Evolutionary conservation across 768 basidiomycete species (phyloP).

Genomic region (Kockovaella imperatae): DNA sequence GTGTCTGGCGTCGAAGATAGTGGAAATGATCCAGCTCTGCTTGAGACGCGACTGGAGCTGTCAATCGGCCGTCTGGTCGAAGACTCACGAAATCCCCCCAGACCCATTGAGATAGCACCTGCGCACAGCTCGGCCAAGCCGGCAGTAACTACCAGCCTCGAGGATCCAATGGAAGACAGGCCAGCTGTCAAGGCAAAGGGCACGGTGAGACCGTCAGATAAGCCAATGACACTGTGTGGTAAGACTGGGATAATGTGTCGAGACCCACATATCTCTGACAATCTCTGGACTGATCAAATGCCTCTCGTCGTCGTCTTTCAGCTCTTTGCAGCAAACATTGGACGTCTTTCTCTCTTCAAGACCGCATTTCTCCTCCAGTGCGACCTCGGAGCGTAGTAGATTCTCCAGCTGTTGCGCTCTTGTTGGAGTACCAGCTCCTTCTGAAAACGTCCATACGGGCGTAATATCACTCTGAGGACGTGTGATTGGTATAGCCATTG

Average conservation of each 20-base stretch:
- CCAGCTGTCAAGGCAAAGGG: constrained; percentile 44
- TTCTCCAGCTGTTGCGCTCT: too few relatives aligned
- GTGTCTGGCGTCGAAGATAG: constrained; percentile 65
- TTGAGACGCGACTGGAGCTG: constrained; percentile 65
- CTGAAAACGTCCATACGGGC: too few relatives aligned
- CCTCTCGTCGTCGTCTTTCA: constrained; percentile 37
- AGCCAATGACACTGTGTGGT: constrained; percentile 37
- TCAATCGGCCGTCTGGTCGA: too few relatives aligned
- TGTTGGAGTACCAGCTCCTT: too few relatives aligned
- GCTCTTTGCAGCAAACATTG: constrained; percentile 23
- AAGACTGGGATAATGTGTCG: background rate
- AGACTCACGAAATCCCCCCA: constrained; percentile 65
- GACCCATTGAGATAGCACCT: constrained; percentile 95
- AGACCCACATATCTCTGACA: constrained; percentile 34
- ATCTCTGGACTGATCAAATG: constrained; percentile 35
- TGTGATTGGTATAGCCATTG: too few relatives aligned
- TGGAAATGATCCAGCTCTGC: constrained; percentile 92
- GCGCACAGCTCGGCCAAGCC: constrained; percentile 93
- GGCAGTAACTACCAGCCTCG: constrained; percentile 83
- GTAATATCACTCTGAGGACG: too few relatives aligned
- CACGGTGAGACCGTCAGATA: constrained; percentile 42
- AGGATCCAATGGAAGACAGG: constrained; percentile 71
- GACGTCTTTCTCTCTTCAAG: too few relatives aligned
- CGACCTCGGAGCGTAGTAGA: too few relatives aligned
- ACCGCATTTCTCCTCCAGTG: too few relatives aligned